A percentile compares a stretch with the other conserved stretches of the same genome.
phyloP scores from a whole-genome alignment of 2,329 filamentous ascomycete species.

The Colletotrichum euphorbiae region DNA sequence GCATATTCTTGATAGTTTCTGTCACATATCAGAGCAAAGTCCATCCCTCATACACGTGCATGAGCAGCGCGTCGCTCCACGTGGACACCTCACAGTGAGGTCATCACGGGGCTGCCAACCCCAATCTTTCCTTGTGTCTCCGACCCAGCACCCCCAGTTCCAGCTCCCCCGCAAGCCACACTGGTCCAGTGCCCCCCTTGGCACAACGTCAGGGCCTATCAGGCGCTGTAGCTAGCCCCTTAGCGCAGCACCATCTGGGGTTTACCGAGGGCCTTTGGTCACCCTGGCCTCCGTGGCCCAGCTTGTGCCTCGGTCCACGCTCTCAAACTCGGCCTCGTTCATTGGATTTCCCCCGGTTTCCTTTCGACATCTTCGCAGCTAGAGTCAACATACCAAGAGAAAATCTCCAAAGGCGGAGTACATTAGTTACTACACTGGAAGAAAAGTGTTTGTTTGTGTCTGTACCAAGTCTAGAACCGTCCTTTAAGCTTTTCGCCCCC shows the following conservation, averaged over 20 bases:
- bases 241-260: conserved; percentile 32
- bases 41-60: background rate
- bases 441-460: background rate
- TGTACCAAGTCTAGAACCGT: conserved; percentile 12
- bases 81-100: conserved; percentile 35
- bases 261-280: conserved; percentile 38
- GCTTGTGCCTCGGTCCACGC: conserved; percentile 38
- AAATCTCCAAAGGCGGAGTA: background rate
- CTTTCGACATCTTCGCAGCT: conserved; percentile 7
- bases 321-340: conserved; percentile 32
- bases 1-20: background rate
- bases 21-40: background rate
- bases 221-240: conserved; percentile 16
- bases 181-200: conserved; percentile 22
- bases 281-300: conserved; percentile 18
- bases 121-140: conserved; percentile 27
- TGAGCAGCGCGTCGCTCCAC: conserved; percentile 4
- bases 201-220: conserved; percentile 20
- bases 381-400: background rate
- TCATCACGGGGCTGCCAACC: conserved; percentile 30
- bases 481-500: conserved; percentile 11
- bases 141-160: conserved; percentile 36
- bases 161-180: conserved; percentile 31
- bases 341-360: conserved; percentile 21
- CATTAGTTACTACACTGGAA: background rate